These are phyloP conservation scores for Ophiostoma montium DNA, from an alignment of 2,329 filamentous ascomycete species.

Conservation along the genomic window DNA sequence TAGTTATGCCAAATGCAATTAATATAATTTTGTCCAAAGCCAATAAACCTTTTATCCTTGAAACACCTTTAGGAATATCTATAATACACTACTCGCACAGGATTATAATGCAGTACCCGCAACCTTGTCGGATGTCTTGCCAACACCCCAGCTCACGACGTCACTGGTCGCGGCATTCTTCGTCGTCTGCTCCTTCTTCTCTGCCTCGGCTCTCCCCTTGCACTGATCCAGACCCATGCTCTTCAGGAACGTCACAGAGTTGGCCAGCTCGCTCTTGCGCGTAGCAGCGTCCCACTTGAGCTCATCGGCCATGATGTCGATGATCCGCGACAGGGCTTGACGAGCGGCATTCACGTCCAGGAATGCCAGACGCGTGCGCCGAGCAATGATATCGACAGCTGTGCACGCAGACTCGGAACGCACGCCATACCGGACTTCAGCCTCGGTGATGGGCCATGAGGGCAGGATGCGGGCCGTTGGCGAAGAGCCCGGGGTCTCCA, in stretches of 20 bases:
- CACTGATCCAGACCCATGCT: constrained; percentile 47
- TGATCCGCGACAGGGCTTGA: constrained; percentile 69
- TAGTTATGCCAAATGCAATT: no score
- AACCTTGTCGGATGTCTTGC: background rate
- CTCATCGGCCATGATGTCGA: constrained; percentile 81
- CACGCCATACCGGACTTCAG: constrained; percentile 74
- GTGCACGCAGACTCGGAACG: constrained; percentile 85
- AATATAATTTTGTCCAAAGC: no score
- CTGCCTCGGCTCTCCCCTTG: background rate
- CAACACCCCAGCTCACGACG: background rate
- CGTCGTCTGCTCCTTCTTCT: background rate
- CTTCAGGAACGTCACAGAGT: constrained; percentile 44
- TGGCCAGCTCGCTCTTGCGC: constrained; percentile 67
- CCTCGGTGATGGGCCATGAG: constrained; percentile 7
- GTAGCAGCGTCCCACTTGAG: constrained; percentile 60
- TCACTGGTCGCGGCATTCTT: background rate
- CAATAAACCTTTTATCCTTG: background rate
- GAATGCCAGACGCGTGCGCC: constrained; percentile 75
- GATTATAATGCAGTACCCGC: background rate
- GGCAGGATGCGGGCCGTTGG: constrained; percentile 1
- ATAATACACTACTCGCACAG: background rate
- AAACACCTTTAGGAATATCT: background rate
- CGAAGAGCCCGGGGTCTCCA: background rate
- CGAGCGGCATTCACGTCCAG: constrained; percentile 83
- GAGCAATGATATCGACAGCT: constrained; percentile 73